Base-by-base conservation (phyloP, 2,329 filamentous ascomycete genomes). In the Rhytidhysteron rufulum region DNA sequence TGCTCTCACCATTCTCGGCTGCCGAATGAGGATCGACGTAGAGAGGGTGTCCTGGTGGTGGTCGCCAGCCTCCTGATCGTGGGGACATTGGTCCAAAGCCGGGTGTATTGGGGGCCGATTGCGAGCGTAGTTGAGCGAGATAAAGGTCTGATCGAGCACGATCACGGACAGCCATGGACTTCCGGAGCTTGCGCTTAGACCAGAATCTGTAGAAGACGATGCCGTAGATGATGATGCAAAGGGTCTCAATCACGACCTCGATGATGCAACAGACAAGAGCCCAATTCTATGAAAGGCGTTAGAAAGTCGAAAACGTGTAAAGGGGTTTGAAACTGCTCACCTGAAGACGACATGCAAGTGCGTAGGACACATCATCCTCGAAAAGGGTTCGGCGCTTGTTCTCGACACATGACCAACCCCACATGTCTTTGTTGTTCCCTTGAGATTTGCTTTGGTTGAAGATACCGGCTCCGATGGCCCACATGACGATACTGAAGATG, bases 161-260 rank as follows among this genome's bases (percentile, higher is more conserved):
- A 75, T 98, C 93, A 56, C 93, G 88, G 63, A 86, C 75, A 64
- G 95, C 86, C 93, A 98, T 98, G 48, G 89, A 90, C 78, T 96
- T 97, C 69, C 86, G 83, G 48, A 98, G 86, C 64, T 86, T 86
- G 65, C 88, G 86, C 79, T 97, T 98, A 52, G 86, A 89, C 80
- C 90, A 95, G 78, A 95, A 94, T 55, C 93, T 86, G 77, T 95
- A 97, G 75, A 97, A 96, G 65, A 96, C 83, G 61, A 96, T 79
- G 59, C 80, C 88, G 77, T 98, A 98, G 58, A 98, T 87, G 39
- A 82, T 75, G 65, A 98, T 95, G 61, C 86, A 88, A 60, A 97
- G 85, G 51, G 87, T 79, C 63, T 97, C 93, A 55, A 98, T 78
- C 46, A 96, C 86, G 52, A 98, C 78, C 69, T 98, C 93, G 65